phyloP scores from a whole-genome alignment of 129 eudicot genomes.

The Saussurea involucrata region DNA sequence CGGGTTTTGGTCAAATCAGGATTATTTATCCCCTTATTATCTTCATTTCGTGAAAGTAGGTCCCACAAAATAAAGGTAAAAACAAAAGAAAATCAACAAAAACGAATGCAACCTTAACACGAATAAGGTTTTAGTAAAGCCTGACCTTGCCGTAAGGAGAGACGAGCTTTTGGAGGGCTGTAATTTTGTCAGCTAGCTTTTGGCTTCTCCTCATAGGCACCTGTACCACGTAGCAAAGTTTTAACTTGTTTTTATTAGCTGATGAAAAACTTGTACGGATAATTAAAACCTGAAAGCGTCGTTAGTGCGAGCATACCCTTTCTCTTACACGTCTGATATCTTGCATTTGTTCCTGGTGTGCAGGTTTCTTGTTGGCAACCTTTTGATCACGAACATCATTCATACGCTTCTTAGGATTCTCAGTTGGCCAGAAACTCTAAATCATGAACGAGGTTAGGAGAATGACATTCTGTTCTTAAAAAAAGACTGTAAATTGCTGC shows the following conservation, averaged over 20 bases:
- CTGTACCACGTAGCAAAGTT: slow-evolving; percentile 20
- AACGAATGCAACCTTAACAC: not conserved
- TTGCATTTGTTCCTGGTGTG: slow-evolving; percentile 20
- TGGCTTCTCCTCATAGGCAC: slow-evolving; percentile 59
- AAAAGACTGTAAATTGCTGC: not conserved
- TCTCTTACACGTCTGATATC: slow-evolving; percentile 17
- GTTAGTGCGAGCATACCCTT: slow-evolving; percentile 16
- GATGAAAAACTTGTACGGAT: not conserved
- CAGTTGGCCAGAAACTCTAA: slow-evolving; percentile 1
- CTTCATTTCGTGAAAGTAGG: not conserved
- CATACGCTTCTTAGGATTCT: slow-evolving; percentile 35
- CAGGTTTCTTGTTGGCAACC: slow-evolving; percentile 28
- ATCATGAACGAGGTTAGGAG: not conserved
- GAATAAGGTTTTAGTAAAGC: slow-evolving; percentile 8
- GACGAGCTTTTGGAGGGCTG: slow-evolving; percentile 71
- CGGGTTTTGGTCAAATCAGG: not conserved
- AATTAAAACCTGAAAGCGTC: not conserved
- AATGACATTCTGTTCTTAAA: not conserved
- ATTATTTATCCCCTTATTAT: not conserved
- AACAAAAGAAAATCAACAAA: not conserved
- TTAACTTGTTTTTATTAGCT: not conserved
- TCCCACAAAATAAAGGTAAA: not conserved
- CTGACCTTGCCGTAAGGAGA: slow-evolving; percentile 81
- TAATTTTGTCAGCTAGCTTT: slow-evolving; percentile 61
- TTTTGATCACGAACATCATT: slow-evolving; percentile 6